Percentiles rank a stretch among this genome's conserved stretches.
Conservation (phyloP, 2,329 filamentous ascomycete genomes). For the Mycosphaerella sp. region DNA sequence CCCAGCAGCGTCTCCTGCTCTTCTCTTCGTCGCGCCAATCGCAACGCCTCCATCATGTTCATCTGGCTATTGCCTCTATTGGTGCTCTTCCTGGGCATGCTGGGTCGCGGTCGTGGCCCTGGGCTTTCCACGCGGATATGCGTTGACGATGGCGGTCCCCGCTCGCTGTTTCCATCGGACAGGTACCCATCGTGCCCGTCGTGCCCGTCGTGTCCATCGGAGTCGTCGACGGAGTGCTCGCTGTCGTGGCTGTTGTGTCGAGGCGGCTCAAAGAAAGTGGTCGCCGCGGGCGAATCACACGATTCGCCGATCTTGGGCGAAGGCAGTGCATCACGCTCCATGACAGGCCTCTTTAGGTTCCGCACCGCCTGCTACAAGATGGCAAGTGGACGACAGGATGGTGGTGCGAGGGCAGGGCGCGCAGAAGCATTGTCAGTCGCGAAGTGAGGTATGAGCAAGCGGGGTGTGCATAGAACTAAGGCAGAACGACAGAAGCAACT, state of each 20-base stretch:
- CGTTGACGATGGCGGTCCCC: background rate
- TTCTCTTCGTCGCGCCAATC: constrained; percentile 40
- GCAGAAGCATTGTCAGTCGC: no score
- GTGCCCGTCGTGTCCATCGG: background rate
- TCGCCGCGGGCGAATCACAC: background rate
- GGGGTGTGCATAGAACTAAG: no score
- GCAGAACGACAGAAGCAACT: no score
- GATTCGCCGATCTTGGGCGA: background rate
- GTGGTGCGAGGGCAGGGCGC: no score
- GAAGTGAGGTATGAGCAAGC: no score
- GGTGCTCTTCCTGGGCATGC: constrained; percentile 26
- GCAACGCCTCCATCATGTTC: constrained; percentile 36
- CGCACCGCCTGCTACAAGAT: no score
- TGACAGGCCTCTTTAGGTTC: no score
- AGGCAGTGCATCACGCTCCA: background rate
- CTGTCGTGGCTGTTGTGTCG: background rate
- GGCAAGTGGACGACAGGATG: no score
- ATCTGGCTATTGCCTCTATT: constrained; percentile 29
- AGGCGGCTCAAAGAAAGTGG: constrained; percentile 4
- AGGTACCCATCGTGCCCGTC: background rate
- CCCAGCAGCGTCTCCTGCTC: constrained; percentile 46
- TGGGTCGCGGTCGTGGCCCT: constrained; percentile 26
- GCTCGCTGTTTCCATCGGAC: background rate
- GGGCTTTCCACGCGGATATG: constrained; percentile 27
- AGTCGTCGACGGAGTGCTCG: background rate